These are phyloP conservation scores for Bolboschoenus planiculmis DNA, from an alignment of 176 grass and related monocot genomes.

Conservation along the genomic window DNA sequence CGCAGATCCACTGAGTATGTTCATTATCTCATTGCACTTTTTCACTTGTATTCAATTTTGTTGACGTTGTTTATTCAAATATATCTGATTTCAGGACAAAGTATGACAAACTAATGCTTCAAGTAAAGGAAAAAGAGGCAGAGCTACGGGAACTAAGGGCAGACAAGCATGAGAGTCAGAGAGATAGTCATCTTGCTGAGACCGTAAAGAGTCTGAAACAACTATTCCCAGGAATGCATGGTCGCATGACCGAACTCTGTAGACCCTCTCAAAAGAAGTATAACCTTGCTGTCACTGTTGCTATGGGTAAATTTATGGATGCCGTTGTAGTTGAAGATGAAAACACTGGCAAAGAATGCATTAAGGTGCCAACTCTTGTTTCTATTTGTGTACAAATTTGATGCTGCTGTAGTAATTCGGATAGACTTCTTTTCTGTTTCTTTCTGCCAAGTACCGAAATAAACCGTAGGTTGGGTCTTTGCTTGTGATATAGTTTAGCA, in stretches of 20 bases:
- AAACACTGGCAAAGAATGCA: slow-evolving; percentile 96
- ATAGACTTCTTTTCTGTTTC: background rate
- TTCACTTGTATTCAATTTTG: background rate
- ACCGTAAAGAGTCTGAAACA: slow-evolving; percentile 78
- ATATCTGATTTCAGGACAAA: slow-evolving; percentile 39
- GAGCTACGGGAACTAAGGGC: slow-evolving; percentile 87
- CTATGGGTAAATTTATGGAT: slow-evolving; percentile 99
- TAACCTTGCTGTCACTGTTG: slow-evolving; percentile 96
- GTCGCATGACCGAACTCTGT: slow-evolving; percentile 97
- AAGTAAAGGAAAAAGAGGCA: slow-evolving; percentile 69
- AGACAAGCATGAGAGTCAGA: slow-evolving; percentile 93
- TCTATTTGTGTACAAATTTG: background rate
- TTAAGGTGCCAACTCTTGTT: slow-evolving; percentile 49
- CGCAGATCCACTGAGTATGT: slow-evolving; percentile 82
- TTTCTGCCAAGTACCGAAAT: background rate
- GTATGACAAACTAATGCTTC: slow-evolving; percentile 70
- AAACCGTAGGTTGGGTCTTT: background rate
- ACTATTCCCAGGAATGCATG: slow-evolving; percentile 89
- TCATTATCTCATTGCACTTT: slow-evolving; percentile 9
- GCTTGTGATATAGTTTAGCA: background rate
- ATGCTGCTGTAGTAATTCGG: background rate
- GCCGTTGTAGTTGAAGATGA: slow-evolving; percentile 96
- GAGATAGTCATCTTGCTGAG: slow-evolving; percentile 80
- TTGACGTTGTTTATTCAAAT: slow-evolving; percentile 9
- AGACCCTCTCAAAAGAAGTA: slow-evolving; percentile 96